Evolutionary conservation across 106 monocot species (phyloP).

Genomic region (Dendrobium officinale): DNA sequence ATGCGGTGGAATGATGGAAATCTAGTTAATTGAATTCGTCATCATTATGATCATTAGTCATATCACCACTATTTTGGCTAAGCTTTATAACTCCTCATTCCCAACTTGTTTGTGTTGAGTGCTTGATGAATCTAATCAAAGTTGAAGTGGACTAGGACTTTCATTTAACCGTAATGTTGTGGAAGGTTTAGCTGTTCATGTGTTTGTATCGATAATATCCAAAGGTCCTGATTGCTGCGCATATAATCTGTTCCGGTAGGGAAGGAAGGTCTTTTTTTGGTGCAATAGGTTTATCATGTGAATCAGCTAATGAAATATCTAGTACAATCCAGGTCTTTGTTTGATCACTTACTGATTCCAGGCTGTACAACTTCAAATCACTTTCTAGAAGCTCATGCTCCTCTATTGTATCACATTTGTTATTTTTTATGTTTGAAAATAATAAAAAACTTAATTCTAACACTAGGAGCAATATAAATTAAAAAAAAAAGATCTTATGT

Average conservation of each 20-base stretch:
- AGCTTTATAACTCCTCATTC: not conserved
- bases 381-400: too few relatives aligned
- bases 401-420: too few relatives aligned
- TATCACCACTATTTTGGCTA: not conserved
- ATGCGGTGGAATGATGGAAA: not conserved
- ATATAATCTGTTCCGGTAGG: not conserved
- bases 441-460: too few relatives aligned
- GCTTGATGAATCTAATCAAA: not conserved
- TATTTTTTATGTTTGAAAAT: too few relatives aligned
- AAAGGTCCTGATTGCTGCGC: not conserved
- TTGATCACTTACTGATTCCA: too few relatives aligned
- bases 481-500: too few relatives aligned
- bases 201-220: not conserved
- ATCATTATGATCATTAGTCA: not conserved
- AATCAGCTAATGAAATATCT: too few relatives aligned
- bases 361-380: too few relatives aligned
- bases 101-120: not conserved
- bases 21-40: not conserved
- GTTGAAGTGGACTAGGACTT: not conserved
- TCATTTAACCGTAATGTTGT: not conserved
- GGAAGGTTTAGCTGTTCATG: not conserved
- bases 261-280: not conserved
- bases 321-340: too few relatives aligned
- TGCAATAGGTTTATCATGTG: too few relatives aligned
- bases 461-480: too few relatives aligned